Evolutionary conservation across 202 grass and related monocot species (phyloP).

Genomic region (Setaria viridis): DNA sequence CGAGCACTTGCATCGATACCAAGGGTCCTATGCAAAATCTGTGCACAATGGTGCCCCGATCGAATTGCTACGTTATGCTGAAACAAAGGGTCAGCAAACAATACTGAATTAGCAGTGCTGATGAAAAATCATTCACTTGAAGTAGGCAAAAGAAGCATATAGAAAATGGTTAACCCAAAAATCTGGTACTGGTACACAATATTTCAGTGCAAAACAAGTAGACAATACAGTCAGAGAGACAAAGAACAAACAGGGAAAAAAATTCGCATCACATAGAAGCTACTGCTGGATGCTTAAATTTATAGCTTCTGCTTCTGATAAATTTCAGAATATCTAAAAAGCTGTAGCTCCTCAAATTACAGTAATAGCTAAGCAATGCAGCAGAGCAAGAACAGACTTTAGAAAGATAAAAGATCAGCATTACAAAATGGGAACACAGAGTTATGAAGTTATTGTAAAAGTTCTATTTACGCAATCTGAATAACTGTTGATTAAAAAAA

Average conservation of each 20-base stretch:
- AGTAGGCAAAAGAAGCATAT: conserved; percentile 4
- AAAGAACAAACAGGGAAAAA: not conserved
- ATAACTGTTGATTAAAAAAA: not conserved
- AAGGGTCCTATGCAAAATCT: conserved; percentile 77
- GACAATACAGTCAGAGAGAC: not conserved
- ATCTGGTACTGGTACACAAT: not conserved
- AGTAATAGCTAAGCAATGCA: not conserved
- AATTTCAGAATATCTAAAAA: not conserved
- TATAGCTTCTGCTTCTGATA: conserved; percentile 17
- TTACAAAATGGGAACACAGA: not conserved
- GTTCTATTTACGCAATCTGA: conserved; percentile 6
- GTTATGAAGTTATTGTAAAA: conserved; percentile 14
- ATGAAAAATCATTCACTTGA: not conserved
- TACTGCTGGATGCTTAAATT: not conserved
- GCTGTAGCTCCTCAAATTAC: not conserved
- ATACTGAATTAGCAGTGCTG: not conserved
- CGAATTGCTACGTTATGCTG: conserved; percentile 86
- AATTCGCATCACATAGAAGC: too few species aligned
- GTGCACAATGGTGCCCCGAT: conserved; percentile 89
- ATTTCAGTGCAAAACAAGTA: conserved; percentile 1
- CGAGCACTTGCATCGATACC: conserved; percentile 82
- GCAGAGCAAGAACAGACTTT: not conserved
- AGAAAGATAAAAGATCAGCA: not conserved
- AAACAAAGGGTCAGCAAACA: conserved; percentile 42
- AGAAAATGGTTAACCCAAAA: not conserved